phyloP scores from a whole-genome alignment of 148 eudicot genomes.

The Mesembryanthemum crystallinum region DNA sequence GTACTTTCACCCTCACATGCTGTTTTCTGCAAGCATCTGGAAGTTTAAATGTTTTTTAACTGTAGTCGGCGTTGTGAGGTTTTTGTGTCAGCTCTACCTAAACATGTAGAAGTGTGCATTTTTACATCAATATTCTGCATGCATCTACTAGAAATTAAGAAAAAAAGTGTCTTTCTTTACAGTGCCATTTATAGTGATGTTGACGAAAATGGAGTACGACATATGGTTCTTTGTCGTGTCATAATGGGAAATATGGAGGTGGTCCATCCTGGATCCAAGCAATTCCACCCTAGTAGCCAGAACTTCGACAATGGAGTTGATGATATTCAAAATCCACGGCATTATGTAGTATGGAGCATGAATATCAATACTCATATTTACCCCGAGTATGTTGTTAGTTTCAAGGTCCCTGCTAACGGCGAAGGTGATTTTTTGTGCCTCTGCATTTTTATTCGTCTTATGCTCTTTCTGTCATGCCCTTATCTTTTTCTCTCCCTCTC shows the following conservation, averaged over 20 bases:
- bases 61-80: background rate
- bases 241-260: conserved; percentile 93
- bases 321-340: conserved; percentile 63
- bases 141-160: conserved; percentile 14
- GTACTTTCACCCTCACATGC: background rate
- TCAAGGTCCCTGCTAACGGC: conserved; percentile 58
- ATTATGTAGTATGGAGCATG: conserved; percentile 80
- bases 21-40: background rate
- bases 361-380: conserved; percentile 76
- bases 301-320: conserved; percentile 89
- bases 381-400: conserved; percentile 82
- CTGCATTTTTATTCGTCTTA: background rate
- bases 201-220: conserved; percentile 81
- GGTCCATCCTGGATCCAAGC: conserved; percentile 70
- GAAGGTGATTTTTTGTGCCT: conserved; percentile 59
- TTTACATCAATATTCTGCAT: conserved; percentile 10
- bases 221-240: conserved; percentile 82
- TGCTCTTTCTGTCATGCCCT: background rate
- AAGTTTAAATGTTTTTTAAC: background rate
- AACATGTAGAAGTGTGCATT: background rate
- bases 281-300: conserved; percentile 78
- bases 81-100: background rate
- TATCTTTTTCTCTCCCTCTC: background rate
- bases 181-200: conserved; percentile 70
- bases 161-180: conserved; percentile 31